Evolutionary conservation across 257 asterid species (phyloP), one percentile per base, ranked within the genome.

Genomic region (Sherardia arvensis): DNA sequence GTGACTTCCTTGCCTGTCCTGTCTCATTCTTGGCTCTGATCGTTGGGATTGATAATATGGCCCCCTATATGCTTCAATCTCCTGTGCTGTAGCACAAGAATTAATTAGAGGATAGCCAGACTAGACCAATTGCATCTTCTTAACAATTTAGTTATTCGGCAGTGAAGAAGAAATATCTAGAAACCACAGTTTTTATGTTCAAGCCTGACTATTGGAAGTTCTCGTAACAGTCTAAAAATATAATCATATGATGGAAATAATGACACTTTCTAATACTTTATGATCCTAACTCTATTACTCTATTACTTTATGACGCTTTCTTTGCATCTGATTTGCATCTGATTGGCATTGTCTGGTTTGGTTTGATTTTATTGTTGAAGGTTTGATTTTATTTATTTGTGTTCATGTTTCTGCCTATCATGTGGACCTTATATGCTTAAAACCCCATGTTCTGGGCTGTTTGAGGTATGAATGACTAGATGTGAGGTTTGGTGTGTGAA

Each of bases 21-120:
- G 43, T 45, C 78, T 69, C 73, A 80, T 70, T 59, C 85, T 85
- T 45, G 84, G 79, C 69, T 91, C 98, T 71, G 70, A 34, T 82
- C 91, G 82, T 79, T 88, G 95, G 71, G 75, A 83, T 68, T 86
- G 91, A 83, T 85, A 84, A 76, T 81, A 87, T 43, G 97, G 75
- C 79, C n/a, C n/a, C n/a, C 95, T 80, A 54, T 94, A 77, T 29
- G 85, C 80, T 62, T 85, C 94, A 67, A 69, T 83, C 48, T 88
- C 94, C 75, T 82, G 89, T 67, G 90, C 94, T 88, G 74, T 53
- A 78, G 77, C 33, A 64, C 36, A 61, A 59, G 59, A 32, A 34
- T 34, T 28, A n/a, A 49, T 65, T 59, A 68, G 68, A 55, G 48
- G 56, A 51, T 64, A 65, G 67, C 54, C 20, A 15, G 20, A 45